A percentile compares a stretch with the other conserved stretches of the same genome.
Evolutionary conservation across 2,329 filamentous ascomycete genomes (phyloP).

Genomic region (Alternaria brassicicola): DNA sequence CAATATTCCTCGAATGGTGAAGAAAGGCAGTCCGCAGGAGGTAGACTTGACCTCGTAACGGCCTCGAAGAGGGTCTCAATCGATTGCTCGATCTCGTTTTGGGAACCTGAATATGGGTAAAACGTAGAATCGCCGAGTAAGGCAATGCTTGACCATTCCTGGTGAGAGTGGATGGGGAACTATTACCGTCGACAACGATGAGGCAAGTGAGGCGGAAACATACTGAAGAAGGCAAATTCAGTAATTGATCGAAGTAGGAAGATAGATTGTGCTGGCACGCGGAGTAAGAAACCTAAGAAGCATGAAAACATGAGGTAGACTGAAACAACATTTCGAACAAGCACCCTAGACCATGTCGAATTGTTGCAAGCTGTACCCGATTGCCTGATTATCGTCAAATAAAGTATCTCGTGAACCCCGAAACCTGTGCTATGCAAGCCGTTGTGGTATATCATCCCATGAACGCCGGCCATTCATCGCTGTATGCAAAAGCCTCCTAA

Average conservation of each 20-base stretch:
- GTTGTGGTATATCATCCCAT: neutral
- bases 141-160: neutral
- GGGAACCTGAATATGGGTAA: accelerated
- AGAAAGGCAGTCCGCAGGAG: neutral
- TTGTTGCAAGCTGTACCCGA: neutral
- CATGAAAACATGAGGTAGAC: neutral
- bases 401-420: neutral
- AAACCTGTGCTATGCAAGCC: constrained; percentile 16
- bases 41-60: neutral
- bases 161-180: neutral
- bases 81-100: neutral
- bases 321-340: neutral
- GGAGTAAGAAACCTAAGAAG: neutral
- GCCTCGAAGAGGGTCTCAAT: neutral
- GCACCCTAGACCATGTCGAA: neutral
- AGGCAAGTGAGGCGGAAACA: neutral
- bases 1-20: neutral
- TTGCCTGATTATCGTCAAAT: neutral
- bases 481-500: neutral
- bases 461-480: constrained; percentile 8
- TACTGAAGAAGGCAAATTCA: neutral
- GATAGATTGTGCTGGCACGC: neutral
- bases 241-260: neutral
- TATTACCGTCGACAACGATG: neutral
- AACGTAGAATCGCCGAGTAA: neutral